Conservation (phyloP, 129 eudicot species). For the Saposhnikovia divaricata region DNA sequence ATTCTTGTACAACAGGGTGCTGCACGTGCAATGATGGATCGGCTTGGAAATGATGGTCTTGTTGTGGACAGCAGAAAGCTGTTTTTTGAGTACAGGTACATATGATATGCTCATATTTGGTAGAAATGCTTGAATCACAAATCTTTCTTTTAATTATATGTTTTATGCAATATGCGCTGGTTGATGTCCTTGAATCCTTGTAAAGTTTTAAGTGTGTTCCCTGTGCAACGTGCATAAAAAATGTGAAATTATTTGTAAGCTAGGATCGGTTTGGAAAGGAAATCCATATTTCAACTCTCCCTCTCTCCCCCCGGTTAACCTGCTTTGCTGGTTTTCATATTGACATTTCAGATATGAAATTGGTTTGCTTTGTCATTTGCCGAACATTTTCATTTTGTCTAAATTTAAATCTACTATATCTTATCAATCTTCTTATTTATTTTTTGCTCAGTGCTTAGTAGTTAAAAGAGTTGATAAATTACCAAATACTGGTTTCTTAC, state of each 20-base stretch:
- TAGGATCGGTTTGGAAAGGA: background rate
- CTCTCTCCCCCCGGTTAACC: background rate
- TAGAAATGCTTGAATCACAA: background rate
- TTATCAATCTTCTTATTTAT: no score
- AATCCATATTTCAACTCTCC: background rate
- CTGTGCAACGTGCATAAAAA: background rate
- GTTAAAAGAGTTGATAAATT: background rate
- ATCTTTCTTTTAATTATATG: background rate
- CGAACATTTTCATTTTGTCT: no score
- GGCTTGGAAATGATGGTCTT: conserved; percentile 79
- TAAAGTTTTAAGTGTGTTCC: background rate
- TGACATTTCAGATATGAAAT: background rate
- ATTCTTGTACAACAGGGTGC: conserved; percentile 52
- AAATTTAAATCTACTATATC: no score
- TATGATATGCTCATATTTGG: background rate
- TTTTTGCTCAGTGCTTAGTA: background rate
- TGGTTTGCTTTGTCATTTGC: no score
- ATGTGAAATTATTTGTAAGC: background rate
- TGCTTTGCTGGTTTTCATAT: background rate
- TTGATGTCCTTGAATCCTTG: background rate
- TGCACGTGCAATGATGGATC: conserved; percentile 91
- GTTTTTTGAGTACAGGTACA: conserved; percentile 87
- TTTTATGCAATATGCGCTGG: no score
- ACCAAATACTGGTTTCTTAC: background rate
- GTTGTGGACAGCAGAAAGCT: conserved; percentile 84